A percentile compares a stretch with the other conserved stretches of the same genome.
phyloP scores from a whole-genome alignment of 768 basidiomycete species.

The Rickenella mellea region DNA sequence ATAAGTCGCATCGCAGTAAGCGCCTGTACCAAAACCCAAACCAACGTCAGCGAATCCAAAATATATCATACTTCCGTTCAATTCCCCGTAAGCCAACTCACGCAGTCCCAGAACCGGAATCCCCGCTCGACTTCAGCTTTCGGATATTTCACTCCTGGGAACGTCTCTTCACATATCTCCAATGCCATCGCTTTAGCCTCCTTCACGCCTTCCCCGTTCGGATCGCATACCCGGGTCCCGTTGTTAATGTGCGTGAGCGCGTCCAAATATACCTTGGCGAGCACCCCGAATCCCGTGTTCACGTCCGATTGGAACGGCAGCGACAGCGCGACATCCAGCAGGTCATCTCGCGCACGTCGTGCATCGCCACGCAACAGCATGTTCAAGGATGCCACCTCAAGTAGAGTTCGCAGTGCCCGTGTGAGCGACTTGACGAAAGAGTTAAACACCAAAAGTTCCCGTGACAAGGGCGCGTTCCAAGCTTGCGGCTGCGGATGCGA shows the following conservation, averaged over 20 bases:
- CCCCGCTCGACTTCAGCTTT: slow-evolving; percentile 88
- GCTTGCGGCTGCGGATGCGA: slow-evolving; percentile 52
- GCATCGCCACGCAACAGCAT: slow-evolving; percentile 89
- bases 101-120: slow-evolving; percentile 98
- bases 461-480: slow-evolving; percentile 94
- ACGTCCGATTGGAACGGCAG: slow-evolving; percentile 94
- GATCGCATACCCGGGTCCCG: slow-evolving; percentile 65
- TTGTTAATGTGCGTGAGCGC: slow-evolving; percentile 84
- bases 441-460: slow-evolving; percentile 96
- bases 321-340: slow-evolving; percentile 85
- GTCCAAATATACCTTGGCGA: slow-evolving; percentile 94
- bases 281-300: slow-evolving; percentile 95
- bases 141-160: slow-evolving; percentile 83
- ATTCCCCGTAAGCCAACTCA: slow-evolving; percentile 35
- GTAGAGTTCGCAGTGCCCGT: slow-evolving; percentile 78
- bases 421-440: slow-evolving; percentile 90
- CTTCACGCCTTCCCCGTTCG: slow-evolving; percentile 67
- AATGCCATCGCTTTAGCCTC: slow-evolving; percentile 83
- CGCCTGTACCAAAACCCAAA: slow-evolving; percentile 35
- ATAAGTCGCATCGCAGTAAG: slow-evolving; percentile 85
- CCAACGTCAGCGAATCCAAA: slow-evolving; percentile 1
- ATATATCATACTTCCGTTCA: slow-evolving; percentile 7
- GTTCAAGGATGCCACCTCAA: slow-evolving; percentile 88
- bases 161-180: slow-evolving; percentile 88
- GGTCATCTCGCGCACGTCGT: slow-evolving; percentile 77